phyloP scores from a whole-genome alignment of 2,329 filamentous ascomycete species.

The Aspergillus texensis region DNA sequence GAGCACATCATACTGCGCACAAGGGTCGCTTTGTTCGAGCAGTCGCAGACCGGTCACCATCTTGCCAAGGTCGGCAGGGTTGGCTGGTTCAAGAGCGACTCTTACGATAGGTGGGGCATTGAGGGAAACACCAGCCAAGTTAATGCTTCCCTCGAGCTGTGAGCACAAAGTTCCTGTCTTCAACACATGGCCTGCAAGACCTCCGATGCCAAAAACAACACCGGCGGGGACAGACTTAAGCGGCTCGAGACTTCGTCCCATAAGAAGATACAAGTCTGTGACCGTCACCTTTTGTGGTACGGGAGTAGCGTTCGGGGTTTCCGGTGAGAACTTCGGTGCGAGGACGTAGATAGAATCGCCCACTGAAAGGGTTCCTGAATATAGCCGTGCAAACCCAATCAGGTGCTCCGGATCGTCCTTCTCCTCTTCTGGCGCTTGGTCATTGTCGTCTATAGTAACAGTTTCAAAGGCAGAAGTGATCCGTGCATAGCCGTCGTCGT shows the following conservation, averaged over 20 bases:
- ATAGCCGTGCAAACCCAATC: slow-evolving; percentile 91
- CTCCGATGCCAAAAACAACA: slow-evolving; percentile 92
- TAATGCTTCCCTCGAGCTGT: slow-evolving; percentile 80
- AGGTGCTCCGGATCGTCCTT: slow-evolving; percentile 79
- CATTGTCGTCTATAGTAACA: slow-evolving; percentile 58
- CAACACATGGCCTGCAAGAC: slow-evolving; percentile 88
- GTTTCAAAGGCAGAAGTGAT: slow-evolving; percentile 64
- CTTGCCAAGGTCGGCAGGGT: slow-evolving; percentile 87
- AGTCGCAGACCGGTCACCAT: slow-evolving; percentile 88
- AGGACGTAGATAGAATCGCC: slow-evolving; percentile 91
- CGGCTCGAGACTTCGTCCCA: slow-evolving; percentile 86
- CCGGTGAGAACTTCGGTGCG: slow-evolving; percentile 88
- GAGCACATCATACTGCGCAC: slow-evolving; percentile 92
- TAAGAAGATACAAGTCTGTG: slow-evolving; percentile 88
- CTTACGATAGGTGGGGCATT: slow-evolving; percentile 89
- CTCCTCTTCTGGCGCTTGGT: slow-evolving; percentile 53
- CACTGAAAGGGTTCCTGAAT: slow-evolving; percentile 85
- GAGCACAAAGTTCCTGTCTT: slow-evolving; percentile 95
- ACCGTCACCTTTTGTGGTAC: slow-evolving; percentile 81
- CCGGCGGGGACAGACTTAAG: slow-evolving; percentile 86
- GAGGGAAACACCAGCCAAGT: slow-evolving; percentile 82
- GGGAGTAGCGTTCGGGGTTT: slow-evolving; percentile 69
- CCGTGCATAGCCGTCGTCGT: slow-evolving; percentile 54
- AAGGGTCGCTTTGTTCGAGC: slow-evolving; percentile 92
- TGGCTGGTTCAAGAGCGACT: slow-evolving; percentile 90